Base-by-base conservation (phyloP, 768 basidiomycete genomes). In the Agrocybe pediades region DNA sequence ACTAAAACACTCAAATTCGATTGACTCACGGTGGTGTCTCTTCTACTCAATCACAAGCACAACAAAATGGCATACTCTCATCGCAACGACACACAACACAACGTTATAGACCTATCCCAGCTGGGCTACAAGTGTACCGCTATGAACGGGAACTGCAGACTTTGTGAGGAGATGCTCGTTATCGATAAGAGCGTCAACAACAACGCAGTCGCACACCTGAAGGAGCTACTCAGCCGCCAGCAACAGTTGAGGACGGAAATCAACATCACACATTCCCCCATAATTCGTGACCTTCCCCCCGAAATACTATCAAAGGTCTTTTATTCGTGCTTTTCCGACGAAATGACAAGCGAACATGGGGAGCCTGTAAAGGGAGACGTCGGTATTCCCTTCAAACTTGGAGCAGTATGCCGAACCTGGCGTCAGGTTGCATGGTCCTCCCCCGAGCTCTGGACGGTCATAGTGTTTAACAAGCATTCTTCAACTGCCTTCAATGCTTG, bases 381-480 rank as follows among this genome's bases (percentile, higher is more conserved):
- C 3, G 13, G 13, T n/a, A 36, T 36, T 11, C 33, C 33, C 13
- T 36, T 36, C n/a, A 36, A 36, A 36, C 33, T 36, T 15, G 33
- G 33, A 36, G 4, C 33, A 4, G 33, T 36, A 5, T 36, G 13
- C 13, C 13, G 11, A 13, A 36, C n/a, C 13, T 36, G 33, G 56
- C 47, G 56, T 15, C 11, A 19, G 7, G 50, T 54, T 36, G 52
- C 52, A 5, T 50, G 43, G 36, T 33, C 29, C 17, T 50, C 52
- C 19, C 56, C 56, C 15, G 47, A 25, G 23, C 48, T 58, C 9
- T 58, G 56, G 56, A n/a, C n/a, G n/a, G n/a, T n/a, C n/a, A n/a
- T n/a, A n/a, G n/a, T n/a, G n/a, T n/a, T n/a, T n/a, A n/a, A n/a
- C n/a, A n/a, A n/a, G n/a, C n/a, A n/a, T n/a, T n/a, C n/a, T n/a